Conservation (phyloP, 306 rosid genomes). For the Vachellia pachyceras region DNA sequence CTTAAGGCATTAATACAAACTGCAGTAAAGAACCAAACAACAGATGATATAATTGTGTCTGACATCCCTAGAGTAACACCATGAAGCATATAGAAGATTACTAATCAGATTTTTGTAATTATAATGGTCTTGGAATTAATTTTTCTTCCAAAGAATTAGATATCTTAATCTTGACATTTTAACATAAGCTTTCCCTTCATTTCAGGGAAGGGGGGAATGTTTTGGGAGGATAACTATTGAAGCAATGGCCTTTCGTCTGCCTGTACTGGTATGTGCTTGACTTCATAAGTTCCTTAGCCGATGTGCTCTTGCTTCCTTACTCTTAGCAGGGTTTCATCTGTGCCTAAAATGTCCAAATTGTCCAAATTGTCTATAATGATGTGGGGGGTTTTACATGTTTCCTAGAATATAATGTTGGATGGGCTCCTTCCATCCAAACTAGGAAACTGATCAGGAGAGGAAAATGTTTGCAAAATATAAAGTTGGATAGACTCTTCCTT, state of each 20-base stretch:
- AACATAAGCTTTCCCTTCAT: constrained; percentile 30
- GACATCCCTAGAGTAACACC: background rate
- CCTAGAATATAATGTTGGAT: too few relatives aligned
- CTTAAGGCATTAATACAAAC: background rate
- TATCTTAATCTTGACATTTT: background rate
- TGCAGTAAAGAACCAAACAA: constrained; percentile 1
- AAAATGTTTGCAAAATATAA: background rate
- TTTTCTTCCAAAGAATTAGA: too few relatives aligned
- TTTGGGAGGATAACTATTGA: constrained; percentile 94
- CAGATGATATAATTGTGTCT: constrained; percentile 11
- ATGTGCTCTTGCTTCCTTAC: background rate
- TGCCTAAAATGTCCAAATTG: background rate
- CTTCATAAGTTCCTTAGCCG: constrained; percentile 10
- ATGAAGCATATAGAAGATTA: background rate
- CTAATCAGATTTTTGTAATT: background rate
- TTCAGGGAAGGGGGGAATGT: constrained; percentile 84
- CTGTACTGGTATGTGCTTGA: constrained; percentile 67
- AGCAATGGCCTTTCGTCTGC: constrained; percentile 90
- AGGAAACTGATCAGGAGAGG: background rate
- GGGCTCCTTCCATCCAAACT: background rate
- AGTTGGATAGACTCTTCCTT: background rate
- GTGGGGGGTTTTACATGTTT: too few relatives aligned
- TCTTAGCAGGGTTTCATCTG: background rate
- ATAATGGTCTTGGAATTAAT: background rate
- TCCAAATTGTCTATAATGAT: too few relatives aligned